A percentile compares a stretch with the other conserved stretches of the same genome.
phyloP scores from a whole-genome alignment of 306 rosid genomes.

The Begonia peltatifolia region DNA sequence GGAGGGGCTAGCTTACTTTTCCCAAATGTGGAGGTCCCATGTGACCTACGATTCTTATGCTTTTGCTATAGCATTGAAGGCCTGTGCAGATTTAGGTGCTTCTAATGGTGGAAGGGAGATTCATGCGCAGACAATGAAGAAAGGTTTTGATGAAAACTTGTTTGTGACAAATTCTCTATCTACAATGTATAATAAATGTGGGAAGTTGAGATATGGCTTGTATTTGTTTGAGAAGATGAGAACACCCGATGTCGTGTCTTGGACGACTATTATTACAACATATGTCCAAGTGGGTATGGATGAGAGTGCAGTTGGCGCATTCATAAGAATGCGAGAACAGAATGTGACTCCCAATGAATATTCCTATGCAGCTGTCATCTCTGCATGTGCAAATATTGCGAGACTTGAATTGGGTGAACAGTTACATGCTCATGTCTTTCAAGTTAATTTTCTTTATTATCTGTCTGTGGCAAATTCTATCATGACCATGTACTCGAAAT shows the following conservation, averaged over 20 bases:
- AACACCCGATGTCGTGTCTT: slow-evolving; percentile 54
- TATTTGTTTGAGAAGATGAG: slow-evolving; percentile 44
- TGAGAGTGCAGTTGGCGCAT: slow-evolving; percentile 37
- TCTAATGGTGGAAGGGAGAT: slow-evolving; percentile 42
- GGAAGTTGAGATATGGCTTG: slow-evolving; percentile 41
- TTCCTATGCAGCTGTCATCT: slow-evolving; percentile 49
- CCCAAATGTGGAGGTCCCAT: slow-evolving; percentile 25
- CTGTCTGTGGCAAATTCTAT: slow-evolving; percentile 62
- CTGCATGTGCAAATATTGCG: slow-evolving; percentile 51
- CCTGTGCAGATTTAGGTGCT: slow-evolving; percentile 43
- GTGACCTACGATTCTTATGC: not conserved
- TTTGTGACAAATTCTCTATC: slow-evolving; percentile 52
- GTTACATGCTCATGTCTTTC: slow-evolving; percentile 38
- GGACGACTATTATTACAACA: slow-evolving; percentile 53
- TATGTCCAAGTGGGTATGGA: slow-evolving; percentile 37
- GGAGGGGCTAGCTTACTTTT: slow-evolving; percentile 43
- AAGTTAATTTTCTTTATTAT: slow-evolving; percentile 31
- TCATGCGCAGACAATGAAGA: slow-evolving; percentile 51
- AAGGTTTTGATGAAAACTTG: slow-evolving; percentile 44
- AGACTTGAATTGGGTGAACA: slow-evolving; percentile 47
- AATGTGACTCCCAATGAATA: slow-evolving; percentile 49
- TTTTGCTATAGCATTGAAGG: slow-evolving; percentile 21
- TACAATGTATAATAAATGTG: slow-evolving; percentile 61
- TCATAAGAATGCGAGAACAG: slow-evolving; percentile 44
- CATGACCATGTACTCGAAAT: slow-evolving; percentile 48